Conservation (phyloP, 1,284 basidiomycete species). For the Sutorius eximius region DNA sequence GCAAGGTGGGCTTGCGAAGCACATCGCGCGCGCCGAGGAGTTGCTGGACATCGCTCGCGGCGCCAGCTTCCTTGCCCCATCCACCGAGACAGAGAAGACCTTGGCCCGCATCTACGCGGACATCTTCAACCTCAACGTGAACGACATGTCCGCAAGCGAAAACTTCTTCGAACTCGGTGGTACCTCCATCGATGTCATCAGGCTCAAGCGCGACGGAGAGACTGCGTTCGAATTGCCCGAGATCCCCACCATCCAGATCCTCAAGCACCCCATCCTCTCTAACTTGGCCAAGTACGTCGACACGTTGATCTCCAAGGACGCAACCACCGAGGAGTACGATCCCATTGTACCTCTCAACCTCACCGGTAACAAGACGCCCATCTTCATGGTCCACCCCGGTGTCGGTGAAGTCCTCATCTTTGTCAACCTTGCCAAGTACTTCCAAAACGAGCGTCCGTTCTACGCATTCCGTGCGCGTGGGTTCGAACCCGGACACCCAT, state of each 20-base stretch:
- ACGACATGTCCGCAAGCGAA: conserved; percentile 30
- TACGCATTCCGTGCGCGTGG: conserved; percentile 46
- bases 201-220: conserved; percentile 38
- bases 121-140: conserved; percentile 27
- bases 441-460: conserved; percentile 41
- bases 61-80: no score
- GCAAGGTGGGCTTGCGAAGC: no score
- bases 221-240: conserved; percentile 36
- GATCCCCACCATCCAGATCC: conserved; percentile 43
- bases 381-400: no score
- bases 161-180: conserved; percentile 37
- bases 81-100: no score
- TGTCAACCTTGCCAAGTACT: conserved; percentile 43
- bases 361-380: no score
- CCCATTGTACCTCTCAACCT: no score
- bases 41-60: no score
- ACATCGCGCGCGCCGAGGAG: no score
- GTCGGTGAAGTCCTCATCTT: no score
- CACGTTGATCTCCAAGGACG: conserved; percentile 20
- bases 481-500: conserved; percentile 40
- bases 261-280: conserved; percentile 39
- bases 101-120: no score
- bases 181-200: conserved; percentile 35
- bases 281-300: conserved; percentile 34
- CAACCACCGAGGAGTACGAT: conserved; percentile 27